Percentiles rank a stretch among this genome's conserved stretches.
phyloP scores from a whole-genome alignment of 768 basidiomycete species.

The Chiua virens region DNA sequence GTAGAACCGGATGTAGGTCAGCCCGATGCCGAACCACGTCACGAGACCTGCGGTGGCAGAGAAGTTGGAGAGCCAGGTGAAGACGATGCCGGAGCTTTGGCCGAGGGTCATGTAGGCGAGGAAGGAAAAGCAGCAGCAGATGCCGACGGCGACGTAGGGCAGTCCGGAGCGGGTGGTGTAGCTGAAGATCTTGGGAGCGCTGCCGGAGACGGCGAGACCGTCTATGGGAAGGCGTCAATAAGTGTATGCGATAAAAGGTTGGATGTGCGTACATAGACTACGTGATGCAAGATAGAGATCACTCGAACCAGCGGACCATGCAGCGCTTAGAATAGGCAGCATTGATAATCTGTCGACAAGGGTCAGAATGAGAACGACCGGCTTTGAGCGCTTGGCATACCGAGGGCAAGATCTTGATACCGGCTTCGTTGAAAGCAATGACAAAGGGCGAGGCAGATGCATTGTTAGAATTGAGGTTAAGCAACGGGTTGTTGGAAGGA shows the following conservation, averaged over 20 bases:
- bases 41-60: conserved; percentile 41
- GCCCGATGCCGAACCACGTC: conserved; percentile 44
- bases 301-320: conserved; percentile 43
- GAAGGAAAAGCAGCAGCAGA: conserved; percentile 33
- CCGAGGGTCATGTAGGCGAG: conserved; percentile 43
- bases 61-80: conserved; percentile 41
- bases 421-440: conserved; percentile 54
- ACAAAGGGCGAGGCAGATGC: conserved; percentile 56
- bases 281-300: conserved; percentile 41
- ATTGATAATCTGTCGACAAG: conserved; percentile 31
- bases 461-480: conserved; percentile 37
- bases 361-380: not conserved
- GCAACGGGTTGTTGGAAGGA: conserved; percentile 43
- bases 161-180: conserved; percentile 40
- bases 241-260: not conserved
- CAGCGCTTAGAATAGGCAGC: conserved; percentile 44
- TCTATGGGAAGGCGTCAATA: conserved; percentile 35
- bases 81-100: conserved; percentile 37
- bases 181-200: conserved; percentile 53
- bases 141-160: conserved; percentile 41
- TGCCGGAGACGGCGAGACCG: conserved; percentile 50
- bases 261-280: conserved; percentile 32
- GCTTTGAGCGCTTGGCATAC: conserved; percentile 22
- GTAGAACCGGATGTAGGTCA: conserved; percentile 49
- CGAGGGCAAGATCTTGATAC: conserved; percentile 57